Evolutionary conservation across 345 rosid species (phyloP).

Genomic region (Corymbia maculata): DNA sequence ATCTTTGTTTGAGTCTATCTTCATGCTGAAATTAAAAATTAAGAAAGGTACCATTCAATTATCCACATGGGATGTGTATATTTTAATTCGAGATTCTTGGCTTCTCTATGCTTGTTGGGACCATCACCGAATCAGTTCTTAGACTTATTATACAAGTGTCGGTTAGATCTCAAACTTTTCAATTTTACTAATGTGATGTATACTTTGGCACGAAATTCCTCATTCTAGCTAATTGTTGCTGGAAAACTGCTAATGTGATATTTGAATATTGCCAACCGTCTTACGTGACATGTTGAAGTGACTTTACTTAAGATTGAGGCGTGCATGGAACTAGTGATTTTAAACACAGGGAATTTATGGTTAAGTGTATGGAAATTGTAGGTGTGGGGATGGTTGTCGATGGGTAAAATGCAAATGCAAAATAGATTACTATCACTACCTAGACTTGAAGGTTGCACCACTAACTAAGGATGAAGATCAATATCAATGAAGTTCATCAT

Average conservation of each 20-base stretch:
- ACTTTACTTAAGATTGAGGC: not conserved
- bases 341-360: too few species aligned
- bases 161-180: rapidly evolving
- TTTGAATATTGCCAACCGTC: rapidly evolving
- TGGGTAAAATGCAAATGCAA: too few species aligned
- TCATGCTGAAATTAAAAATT: not conserved
- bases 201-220: not conserved
- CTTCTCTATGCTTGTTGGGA: not conserved
- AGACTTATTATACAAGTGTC: not conserved
- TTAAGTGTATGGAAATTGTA: too few species aligned
- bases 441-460: too few species aligned
- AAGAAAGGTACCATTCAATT: not conserved
- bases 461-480: too few species aligned
- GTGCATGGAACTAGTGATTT: too few species aligned
- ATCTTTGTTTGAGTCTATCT: not conserved
- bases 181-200: not conserved
- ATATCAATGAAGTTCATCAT: too few species aligned
- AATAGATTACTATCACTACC: too few species aligned
- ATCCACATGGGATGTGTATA: not conserved
- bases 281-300: not conserved
- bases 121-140: not conserved
- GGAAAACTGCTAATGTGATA: not conserved
- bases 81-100: not conserved
- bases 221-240: not conserved
- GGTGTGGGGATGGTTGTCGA: too few species aligned